These are phyloP conservation scores for Russula ochroleuca DNA, from an alignment of 768 basidiomycete genomes.

Conservation along the genomic window DNA sequence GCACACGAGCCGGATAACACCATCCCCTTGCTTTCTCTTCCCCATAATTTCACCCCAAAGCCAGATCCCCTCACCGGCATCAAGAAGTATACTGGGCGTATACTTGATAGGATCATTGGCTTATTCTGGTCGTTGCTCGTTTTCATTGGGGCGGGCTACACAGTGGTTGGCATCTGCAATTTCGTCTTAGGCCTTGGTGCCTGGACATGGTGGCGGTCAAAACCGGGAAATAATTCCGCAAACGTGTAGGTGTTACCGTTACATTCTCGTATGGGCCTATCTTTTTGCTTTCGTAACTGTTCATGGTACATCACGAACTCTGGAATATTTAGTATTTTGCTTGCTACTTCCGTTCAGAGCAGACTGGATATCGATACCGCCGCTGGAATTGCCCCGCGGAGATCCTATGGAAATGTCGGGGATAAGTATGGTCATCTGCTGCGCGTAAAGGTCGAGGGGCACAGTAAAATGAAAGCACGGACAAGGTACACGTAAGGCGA, in stretches of 20 bases:
- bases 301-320: not conserved
- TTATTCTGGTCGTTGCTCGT: slow-evolving; percentile 74
- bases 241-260: slow-evolving; percentile 8
- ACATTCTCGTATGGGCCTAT: not conserved
- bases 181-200: slow-evolving; percentile 62
- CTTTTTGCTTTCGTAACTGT: not conserved
- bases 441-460: not conserved
- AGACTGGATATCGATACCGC: not conserved
- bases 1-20: slow-evolving; percentile 29
- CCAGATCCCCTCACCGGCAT: slow-evolving; percentile 51
- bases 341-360: not conserved
- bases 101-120: slow-evolving; percentile 71
- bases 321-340: slow-evolving; percentile 9
- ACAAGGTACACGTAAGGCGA: not conserved
- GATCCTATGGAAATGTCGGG: not conserved
- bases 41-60: slow-evolving; percentile 45
- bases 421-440: not conserved
- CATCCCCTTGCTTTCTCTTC: slow-evolving; percentile 48
- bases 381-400: slow-evolving; percentile 3
- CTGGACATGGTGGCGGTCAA: slow-evolving; percentile 47
- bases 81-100: slow-evolving; percentile 63
- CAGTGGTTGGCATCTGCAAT: slow-evolving; percentile 65
- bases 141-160: slow-evolving; percentile 72
- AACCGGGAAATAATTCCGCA: slow-evolving; percentile 10
- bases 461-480: not conserved